Conservation (phyloP, 2,329 filamentous ascomycete genomes). For the Dactylellina parvicollis region DNA sequence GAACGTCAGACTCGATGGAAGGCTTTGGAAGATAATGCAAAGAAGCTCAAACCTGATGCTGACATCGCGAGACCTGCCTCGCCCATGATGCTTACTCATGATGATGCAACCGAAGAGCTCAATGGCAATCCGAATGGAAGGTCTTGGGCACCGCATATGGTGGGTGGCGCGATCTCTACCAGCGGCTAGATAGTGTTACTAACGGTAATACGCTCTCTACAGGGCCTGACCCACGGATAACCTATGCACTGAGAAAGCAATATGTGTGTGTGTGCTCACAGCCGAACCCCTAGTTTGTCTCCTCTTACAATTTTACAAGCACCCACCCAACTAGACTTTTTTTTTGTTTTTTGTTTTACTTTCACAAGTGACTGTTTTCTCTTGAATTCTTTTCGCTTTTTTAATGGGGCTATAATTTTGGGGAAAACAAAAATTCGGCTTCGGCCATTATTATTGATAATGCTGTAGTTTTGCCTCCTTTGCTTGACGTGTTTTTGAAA, state of each 20-base stretch:
- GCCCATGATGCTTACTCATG: constrained; percentile 51
- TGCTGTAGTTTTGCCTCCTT: constrained; percentile 31
- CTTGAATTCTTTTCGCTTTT: constrained; percentile 17
- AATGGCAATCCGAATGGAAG: constrained; percentile 52
- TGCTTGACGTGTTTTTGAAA: constrained; percentile 12
- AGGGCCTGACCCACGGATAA: constrained; percentile 50
- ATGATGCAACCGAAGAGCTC: constrained; percentile 32
- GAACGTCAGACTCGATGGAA: constrained; percentile 89
- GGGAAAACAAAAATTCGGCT: constrained; percentile 41
- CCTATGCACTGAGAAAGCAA: not conserved
- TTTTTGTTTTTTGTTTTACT: constrained; percentile 23
- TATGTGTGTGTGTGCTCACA: constrained; percentile 1
- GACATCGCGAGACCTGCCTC: constrained; percentile 36
- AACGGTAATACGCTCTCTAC: constrained; percentile 31
- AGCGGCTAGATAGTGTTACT: constrained; percentile 34
- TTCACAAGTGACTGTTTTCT: constrained; percentile 40
- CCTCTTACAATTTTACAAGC: not conserved
- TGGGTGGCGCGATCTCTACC: constrained; percentile 40
- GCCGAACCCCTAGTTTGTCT: constrained; percentile 11
- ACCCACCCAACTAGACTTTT: not conserved
- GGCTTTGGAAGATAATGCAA: constrained; percentile 73
- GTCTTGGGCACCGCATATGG: constrained; percentile 51
- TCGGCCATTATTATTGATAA: constrained; percentile 54
- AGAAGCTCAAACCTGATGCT: constrained; percentile 35
- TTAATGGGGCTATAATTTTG: constrained; percentile 23